A percentile compares a stretch with the other conserved stretches of the same genome.
These are phyloP conservation scores for Daldinia sp. DNA, from an alignment of 2,329 filamentous ascomycete species.

Conservation along the genomic window DNA sequence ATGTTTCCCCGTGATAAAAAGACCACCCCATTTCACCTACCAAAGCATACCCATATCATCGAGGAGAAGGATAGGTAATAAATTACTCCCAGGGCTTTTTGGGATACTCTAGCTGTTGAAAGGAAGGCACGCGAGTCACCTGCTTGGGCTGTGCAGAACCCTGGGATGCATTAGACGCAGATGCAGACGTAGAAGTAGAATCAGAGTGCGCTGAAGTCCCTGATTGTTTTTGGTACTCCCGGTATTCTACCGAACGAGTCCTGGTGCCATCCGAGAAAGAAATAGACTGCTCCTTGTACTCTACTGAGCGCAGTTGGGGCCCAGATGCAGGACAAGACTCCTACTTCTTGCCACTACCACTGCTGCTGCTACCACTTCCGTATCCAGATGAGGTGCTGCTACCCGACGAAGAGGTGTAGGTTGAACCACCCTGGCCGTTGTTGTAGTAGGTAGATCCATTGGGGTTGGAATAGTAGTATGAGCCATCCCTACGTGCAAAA, in stretches of 20 bases:
- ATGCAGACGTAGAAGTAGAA: not conserved
- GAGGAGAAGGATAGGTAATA: not conserved
- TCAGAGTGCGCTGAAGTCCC: not conserved
- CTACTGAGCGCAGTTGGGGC: not conserved
- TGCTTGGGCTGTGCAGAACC: no score
- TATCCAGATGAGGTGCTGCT: conserved; percentile 41
- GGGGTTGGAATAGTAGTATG: conserved; percentile 77
- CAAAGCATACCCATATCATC: not conserved
- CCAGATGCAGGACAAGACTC: not conserved
- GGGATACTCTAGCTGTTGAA: not conserved
- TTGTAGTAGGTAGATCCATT: conserved; percentile 76
- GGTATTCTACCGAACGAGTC: not conserved
- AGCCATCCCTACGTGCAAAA: conserved; percentile 60
- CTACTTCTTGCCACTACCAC: conserved; percentile 21
- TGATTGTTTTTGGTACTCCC: no score
- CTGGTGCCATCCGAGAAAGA: not conserved
- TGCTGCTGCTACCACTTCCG: conserved; percentile 17
- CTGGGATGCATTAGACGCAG: no score
- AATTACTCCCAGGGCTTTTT: not conserved
- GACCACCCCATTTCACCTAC: not conserved
- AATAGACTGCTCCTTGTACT: not conserved
- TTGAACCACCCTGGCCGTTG: conserved; percentile 63
- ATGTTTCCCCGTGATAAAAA: not conserved
- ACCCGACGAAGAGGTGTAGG: conserved; percentile 66
- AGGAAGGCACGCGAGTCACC: no score